These are phyloP conservation scores for Malus sieversii DNA, from an alignment of 306 rosid genomes.

Conservation along the genomic window DNA sequence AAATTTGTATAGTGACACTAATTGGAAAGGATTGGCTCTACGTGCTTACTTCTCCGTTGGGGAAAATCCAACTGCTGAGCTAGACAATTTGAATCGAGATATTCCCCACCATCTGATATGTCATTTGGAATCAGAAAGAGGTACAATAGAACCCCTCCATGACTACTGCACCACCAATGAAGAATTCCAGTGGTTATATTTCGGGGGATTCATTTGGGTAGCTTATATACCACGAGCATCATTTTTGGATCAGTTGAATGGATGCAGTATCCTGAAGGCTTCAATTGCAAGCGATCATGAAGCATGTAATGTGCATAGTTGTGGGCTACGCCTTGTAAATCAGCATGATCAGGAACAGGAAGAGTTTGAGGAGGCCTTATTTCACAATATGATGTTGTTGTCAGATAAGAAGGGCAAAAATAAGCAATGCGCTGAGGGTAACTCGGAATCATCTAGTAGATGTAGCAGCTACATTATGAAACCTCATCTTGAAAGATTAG, in stretches of 20 bases:
- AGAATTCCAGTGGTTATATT: not conserved
- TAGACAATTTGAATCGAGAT: not conserved
- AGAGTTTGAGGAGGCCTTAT: not conserved
- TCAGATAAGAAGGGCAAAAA: not conserved
- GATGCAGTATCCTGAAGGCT: not conserved
- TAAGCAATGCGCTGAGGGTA: not conserved
- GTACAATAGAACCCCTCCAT: not conserved
- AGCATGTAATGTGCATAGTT: not conserved
- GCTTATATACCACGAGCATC: not conserved
- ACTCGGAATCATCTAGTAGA: not conserved
- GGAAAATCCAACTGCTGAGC: not conserved
- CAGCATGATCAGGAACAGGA: not conserved
- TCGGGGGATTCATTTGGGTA: conserved; percentile 2
- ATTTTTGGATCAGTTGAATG: not conserved
- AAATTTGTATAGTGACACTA: not conserved
- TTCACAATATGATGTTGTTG: not conserved
- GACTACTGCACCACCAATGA: not conserved
- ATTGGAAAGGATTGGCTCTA: conserved; percentile 19
- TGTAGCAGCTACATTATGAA: not conserved
- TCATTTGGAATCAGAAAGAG: conserved; percentile 6
- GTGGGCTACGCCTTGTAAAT: not conserved
- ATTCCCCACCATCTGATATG: conserved; percentile 4
- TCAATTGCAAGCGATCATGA: not conserved
- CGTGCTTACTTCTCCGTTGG: conserved; percentile 6
- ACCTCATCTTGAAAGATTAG: not conserved